Base-by-base conservation (phyloP, 495 filamentous ascomycete species). In the Penicillium roqueforti region DNA sequence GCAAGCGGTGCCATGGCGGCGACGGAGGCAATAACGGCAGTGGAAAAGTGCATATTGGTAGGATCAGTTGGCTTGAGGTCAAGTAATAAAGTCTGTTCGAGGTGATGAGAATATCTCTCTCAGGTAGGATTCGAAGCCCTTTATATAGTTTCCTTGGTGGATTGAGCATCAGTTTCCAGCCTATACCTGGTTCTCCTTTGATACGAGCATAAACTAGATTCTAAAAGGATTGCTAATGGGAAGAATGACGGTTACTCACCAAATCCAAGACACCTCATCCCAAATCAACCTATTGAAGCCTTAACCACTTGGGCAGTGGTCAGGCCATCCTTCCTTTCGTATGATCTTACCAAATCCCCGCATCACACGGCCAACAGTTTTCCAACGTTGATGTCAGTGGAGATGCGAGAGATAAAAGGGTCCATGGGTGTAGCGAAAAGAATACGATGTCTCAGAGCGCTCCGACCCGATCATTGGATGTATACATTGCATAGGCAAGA, bases 31-130 rank as follows among this genome's bases (percentile, higher is more conserved):
- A 71, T 47, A 26, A 61, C 29, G 18, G 67, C 32, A 29, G 54
- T 62, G 13, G 62, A 53, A 63, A 72, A 61, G 23, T 66, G 64
- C 73, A 76, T 76, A 8, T 9, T 61, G 53, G 13, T 37, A 44
- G 42, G 23, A 39, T 51, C 10, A 34, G 4, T 47, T 36, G 14
- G 6, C 49, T 47, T 53, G 25, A 51, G 37, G 1, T 42, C 37
- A 31, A 29, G 14, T 29, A n/a, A 20, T 32, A 0, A 11, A 16
- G 23, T 49, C n/a, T 46, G 36, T 14, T 44, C 23, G 16, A 10
- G 8, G 6, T 39, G 14, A 23, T 36, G 46, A 55, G 32, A 7
- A 41, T 23, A 23, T 3, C 9, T 26, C 19, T 45, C 9, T 25
- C 4, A 16, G 13, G n/a, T 14, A 37, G 25, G 34, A 19, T 19